Percentiles rank a stretch among this genome's conserved stretches.
Conservation (phyloP, 2,329 filamentous ascomycete genomes). For the Tolypocladium amazonense region DNA sequence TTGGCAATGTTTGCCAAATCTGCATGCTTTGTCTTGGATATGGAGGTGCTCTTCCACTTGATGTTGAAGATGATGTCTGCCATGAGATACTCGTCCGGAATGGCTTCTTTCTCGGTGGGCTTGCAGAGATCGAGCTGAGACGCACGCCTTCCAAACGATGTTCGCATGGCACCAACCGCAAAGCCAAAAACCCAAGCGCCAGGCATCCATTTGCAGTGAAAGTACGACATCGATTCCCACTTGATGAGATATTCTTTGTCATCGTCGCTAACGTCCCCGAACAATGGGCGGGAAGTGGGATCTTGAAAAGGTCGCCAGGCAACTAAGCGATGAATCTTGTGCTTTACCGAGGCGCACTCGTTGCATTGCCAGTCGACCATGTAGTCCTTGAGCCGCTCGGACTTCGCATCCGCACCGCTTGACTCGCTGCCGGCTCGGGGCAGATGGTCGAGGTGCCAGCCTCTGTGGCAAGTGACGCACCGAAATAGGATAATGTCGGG, state of each 20-base stretch:
- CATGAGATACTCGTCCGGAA: slow-evolving; percentile 77
- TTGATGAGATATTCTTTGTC: slow-evolving; percentile 90
- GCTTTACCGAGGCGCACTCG: slow-evolving; percentile 54
- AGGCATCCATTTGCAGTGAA: slow-evolving; percentile 75
- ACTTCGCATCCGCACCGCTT: slow-evolving; percentile 19
- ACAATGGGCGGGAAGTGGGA: slow-evolving; percentile 16
- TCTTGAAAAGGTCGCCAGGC: slow-evolving; percentile 69
- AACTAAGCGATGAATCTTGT: slow-evolving; percentile 67
- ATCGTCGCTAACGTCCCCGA: slow-evolving; percentile 43
- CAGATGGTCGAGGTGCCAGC: slow-evolving; percentile 78
- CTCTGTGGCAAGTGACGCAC: slow-evolving; percentile 65
- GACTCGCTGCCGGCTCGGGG: slow-evolving; percentile 33
- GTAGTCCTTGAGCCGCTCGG: slow-evolving; percentile 61
- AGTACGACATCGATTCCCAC: slow-evolving; percentile 74
- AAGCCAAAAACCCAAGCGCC: slow-evolving; percentile 82
- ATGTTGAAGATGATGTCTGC: slow-evolving; percentile 85
- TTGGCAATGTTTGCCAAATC: slow-evolving; percentile 63
- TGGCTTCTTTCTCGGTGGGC: slow-evolving; percentile 63
- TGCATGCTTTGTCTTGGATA: slow-evolving; percentile 49
- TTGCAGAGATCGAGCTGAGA: slow-evolving; percentile 47
- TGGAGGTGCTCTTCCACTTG: slow-evolving; percentile 39
- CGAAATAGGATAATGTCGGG: slow-evolving; percentile 69
- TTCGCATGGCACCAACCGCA: slow-evolving; percentile 51
- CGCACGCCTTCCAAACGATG: slow-evolving; percentile 64
- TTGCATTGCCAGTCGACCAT: slow-evolving; percentile 67